These are phyloP conservation scores for Cutaneotrichosporon curvatum DNA, from an alignment of 1,284 basidiomycete species.

Conservation along the genomic window DNA sequence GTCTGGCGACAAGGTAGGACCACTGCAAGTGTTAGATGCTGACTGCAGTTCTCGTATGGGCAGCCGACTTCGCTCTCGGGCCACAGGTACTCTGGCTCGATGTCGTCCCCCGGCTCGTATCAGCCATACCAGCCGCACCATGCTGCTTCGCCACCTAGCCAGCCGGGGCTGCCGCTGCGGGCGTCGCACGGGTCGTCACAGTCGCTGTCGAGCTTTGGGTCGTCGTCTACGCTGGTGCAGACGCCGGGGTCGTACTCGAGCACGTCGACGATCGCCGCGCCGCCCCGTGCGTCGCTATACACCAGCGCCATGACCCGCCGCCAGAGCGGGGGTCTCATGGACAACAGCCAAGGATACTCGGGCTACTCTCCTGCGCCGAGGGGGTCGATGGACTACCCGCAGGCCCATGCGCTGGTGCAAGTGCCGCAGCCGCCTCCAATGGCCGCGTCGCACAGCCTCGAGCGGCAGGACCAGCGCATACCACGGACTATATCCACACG, in stretches of 20 bases:
- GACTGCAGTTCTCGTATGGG: constrained; percentile 26
- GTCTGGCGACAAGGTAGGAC: too few relatives aligned
- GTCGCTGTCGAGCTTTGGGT: constrained; percentile 14
- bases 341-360: constrained; percentile 43
- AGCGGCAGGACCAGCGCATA: constrained; percentile 59
- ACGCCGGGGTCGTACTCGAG: constrained; percentile 4
- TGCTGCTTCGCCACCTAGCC: constrained; percentile 3
- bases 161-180: neutral
- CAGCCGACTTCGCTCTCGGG: constrained; percentile 39
- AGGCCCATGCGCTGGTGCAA: constrained; percentile 52
- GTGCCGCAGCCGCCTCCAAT: constrained; percentile 68
- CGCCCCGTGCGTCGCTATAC: constrained; percentile 64
- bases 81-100: constrained; percentile 14
- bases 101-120: constrained; percentile 3
- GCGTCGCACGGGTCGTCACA: constrained; percentile 17
- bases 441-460: constrained; percentile 59
- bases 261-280: constrained; percentile 50
- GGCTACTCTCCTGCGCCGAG: constrained; percentile 54
- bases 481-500: constrained; percentile 17
- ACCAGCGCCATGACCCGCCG: constrained; percentile 60
- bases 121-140: constrained; percentile 12
- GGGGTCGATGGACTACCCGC: constrained; percentile 68
- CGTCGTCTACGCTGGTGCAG: neutral
- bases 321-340: constrained; percentile 69
- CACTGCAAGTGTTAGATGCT: neutral